phyloP scores from a whole-genome alignment of 192 early-diverging fungal species.

The Coemansia sp. region DNA sequence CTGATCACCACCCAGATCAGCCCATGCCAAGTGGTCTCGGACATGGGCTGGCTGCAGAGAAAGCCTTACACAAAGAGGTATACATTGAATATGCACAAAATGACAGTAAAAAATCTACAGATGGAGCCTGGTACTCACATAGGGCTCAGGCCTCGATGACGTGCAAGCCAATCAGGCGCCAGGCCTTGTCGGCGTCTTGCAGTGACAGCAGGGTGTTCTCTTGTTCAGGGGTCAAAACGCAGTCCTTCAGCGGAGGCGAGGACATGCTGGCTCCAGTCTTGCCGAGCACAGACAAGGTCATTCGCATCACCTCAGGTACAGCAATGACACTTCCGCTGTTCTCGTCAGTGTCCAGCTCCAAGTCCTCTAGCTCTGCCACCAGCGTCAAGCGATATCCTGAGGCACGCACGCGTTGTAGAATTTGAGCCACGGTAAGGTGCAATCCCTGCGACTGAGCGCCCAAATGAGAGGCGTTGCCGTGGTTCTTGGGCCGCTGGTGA shows the following conservation, averaged over 20 bases:
- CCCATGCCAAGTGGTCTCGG: not conserved
- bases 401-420: constrained; percentile 49
- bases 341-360: constrained; percentile 46
- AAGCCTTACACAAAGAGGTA: not conserved
- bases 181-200: constrained; percentile 38
- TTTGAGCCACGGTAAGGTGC: constrained; percentile 39
- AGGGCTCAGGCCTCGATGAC: constrained; percentile 38
- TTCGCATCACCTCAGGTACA: constrained; percentile 49
- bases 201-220: constrained; percentile 36
- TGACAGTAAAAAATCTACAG: not conserved
- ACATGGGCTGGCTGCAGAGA: not conserved
- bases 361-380: constrained; percentile 39
- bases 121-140: not conserved
- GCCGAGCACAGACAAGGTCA: constrained; percentile 51
- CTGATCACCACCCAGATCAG: not conserved
- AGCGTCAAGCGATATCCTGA: constrained; percentile 44
- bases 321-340: constrained; percentile 48
- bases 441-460: not conserved
- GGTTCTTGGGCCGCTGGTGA: constrained; percentile 39
- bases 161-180: constrained; percentile 49
- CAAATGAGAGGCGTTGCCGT: not conserved
- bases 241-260: constrained; percentile 17
- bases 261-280: constrained; percentile 19
- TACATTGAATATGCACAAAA: not conserved
- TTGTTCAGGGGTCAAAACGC: constrained; percentile 40